These are phyloP conservation scores for Carnegiea gigantea DNA, from an alignment of 179 eudicot species.

Conservation along the genomic window DNA sequence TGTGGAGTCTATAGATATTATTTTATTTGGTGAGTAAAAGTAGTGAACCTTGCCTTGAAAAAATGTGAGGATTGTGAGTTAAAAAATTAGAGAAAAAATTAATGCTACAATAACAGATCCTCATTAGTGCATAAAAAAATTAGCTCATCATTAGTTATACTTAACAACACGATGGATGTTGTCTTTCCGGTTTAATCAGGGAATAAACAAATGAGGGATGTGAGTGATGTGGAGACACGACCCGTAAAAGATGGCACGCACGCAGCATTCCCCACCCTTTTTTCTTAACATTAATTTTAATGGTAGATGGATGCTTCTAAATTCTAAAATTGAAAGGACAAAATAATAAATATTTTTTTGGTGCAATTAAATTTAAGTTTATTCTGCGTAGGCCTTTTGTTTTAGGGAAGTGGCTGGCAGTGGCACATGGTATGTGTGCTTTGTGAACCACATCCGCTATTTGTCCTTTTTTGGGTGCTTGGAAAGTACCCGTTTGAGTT, in stretches of 20 bases:
- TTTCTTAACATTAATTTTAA: background rate
- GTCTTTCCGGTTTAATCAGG: background rate
- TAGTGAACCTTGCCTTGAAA: too few species aligned
- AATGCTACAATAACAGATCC: too few species aligned
- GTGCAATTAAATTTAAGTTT: background rate
- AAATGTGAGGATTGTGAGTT: too few species aligned
- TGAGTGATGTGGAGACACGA: background rate
- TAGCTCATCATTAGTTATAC: too few species aligned
- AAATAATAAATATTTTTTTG: background rate
- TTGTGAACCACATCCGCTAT: too few species aligned
- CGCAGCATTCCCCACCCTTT: background rate
- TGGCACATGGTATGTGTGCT: background rate
- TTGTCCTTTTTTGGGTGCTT: too few species aligned
- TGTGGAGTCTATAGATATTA: too few species aligned
- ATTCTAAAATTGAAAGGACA: background rate
- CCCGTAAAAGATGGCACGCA: constrained; percentile 8
- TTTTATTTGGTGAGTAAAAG: too few species aligned
- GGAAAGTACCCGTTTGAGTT: too few species aligned
- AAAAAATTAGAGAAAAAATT: too few species aligned
- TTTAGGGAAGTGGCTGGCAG: background rate
- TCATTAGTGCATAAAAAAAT: too few species aligned
- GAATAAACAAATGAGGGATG: background rate
- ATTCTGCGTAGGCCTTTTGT: background rate
- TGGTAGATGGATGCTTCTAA: background rate
- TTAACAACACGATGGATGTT: background rate